A percentile compares a stretch with the other conserved stretches of the same genome.
These are phyloP conservation scores for Echinochloa phyllopogon DNA, from an alignment of 176 grass and related monocot species.

Conservation along the genomic window DNA sequence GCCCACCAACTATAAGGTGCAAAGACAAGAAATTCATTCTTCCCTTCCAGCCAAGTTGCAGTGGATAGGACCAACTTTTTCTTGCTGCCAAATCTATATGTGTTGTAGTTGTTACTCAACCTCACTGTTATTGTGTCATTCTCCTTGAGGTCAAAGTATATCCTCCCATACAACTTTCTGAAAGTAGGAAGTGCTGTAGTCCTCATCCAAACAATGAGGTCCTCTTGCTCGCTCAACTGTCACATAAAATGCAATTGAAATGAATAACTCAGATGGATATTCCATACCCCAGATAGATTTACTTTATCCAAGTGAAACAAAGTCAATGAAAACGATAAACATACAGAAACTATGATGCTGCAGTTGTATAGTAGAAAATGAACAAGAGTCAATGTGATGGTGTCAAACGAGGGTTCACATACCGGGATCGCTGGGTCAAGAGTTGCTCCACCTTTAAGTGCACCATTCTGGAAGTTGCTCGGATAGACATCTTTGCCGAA, in stretches of 20 bases:
- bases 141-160: conserved; percentile 72
- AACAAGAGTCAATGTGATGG: not conserved
- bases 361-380: conserved; percentile 12
- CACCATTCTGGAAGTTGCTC: conserved; percentile 89
- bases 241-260: conserved; percentile 31
- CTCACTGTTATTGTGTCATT: conserved; percentile 80
- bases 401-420: conserved; percentile 36
- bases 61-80: conserved; percentile 90
- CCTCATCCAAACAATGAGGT: conserved; percentile 93
- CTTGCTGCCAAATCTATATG: conserved; percentile 81
- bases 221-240: conserved; percentile 84
- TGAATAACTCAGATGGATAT: conserved; percentile 31
- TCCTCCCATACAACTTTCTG: conserved; percentile 87
- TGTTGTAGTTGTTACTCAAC: conserved; percentile 84
- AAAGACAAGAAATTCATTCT: conserved; percentile 81
- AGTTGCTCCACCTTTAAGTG: conserved; percentile 65
- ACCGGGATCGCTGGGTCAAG: conserved; percentile 62
- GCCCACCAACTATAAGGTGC: conserved; percentile 71
- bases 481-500: conserved; percentile 93
- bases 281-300: not conserved
- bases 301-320: conserved; percentile 34
- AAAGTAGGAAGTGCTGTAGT: conserved; percentile 93
- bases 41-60: conserved; percentile 90
- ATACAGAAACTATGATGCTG: conserved; percentile 2
- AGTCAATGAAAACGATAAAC: not conserved